A percentile compares a stretch with the other conserved stretches of the same genome.
phyloP scores from a whole-genome alignment of 192 early-diverging fungal species.

The Podila verticillata region DNA sequence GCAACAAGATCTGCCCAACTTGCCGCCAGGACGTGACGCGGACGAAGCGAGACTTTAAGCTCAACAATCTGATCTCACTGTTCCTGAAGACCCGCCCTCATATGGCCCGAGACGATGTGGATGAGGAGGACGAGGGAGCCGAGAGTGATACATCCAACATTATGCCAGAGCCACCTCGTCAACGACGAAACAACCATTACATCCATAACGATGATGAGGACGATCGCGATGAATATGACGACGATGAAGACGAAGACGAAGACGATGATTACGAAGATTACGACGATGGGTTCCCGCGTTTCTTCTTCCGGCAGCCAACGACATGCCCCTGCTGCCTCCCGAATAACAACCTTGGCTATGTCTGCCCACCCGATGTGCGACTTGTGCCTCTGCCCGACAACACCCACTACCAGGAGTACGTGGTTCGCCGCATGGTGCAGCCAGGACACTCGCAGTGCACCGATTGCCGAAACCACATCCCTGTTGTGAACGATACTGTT shows the following conservation, averaged over 20 bases:
- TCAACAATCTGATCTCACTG: slow-evolving; percentile 36
- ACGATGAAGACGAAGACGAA: slow-evolving; percentile 19
- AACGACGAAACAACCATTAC: not conserved
- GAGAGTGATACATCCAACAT: slow-evolving; percentile 37
- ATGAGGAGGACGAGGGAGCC: slow-evolving; percentile 18
- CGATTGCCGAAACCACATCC: slow-evolving; percentile 18
- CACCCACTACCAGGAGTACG: slow-evolving; percentile 7
- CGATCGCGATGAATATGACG: slow-evolving; percentile 15
- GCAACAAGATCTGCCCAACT: slow-evolving; percentile 19
- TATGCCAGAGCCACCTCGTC: not conserved
- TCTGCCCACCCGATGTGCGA: slow-evolving; percentile 21
- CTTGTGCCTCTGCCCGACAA: slow-evolving; percentile 11
- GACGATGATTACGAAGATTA: slow-evolving; percentile 10
- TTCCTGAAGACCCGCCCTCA: slow-evolving; percentile 36
- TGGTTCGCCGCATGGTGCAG: not conserved
- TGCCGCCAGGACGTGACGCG: slow-evolving; percentile 23
- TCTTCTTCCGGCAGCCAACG: not conserved
- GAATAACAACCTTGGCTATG: slow-evolving; percentile 32
- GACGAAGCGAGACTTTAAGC: slow-evolving; percentile 39
- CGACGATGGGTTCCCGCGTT: not conserved
- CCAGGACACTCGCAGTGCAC: slow-evolving; percentile 37
- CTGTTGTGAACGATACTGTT: not conserved
- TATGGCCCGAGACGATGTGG: slow-evolving; percentile 27
- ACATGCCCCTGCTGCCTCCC: slow-evolving; percentile 42
- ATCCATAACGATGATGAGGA: slow-evolving; percentile 12